Conservation (phyloP, 257 asterid genomes). For the Anisodus tanguticus region DNA sequence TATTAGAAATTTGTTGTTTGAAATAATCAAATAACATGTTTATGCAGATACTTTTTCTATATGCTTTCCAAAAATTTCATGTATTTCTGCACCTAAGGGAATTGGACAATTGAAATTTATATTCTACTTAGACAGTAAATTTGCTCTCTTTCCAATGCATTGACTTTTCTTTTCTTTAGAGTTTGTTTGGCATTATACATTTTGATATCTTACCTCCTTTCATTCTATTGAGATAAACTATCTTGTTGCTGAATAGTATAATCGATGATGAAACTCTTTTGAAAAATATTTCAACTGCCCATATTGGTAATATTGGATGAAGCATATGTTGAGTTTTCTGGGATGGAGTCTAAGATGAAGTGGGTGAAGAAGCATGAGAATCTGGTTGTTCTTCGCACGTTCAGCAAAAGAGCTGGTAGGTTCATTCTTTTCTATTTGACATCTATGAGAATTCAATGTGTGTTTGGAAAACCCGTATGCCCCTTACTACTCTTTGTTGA, state of each 20-base stretch:
- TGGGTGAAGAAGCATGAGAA: constrained; percentile 98
- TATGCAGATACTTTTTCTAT: not conserved
- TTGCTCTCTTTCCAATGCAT: not conserved
- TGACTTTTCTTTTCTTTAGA: not conserved
- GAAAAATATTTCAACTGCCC: constrained; percentile 74
- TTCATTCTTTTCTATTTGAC: not conserved
- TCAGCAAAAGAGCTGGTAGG: constrained; percentile 98
- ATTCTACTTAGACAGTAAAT: not conserved
- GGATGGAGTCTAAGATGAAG: constrained; percentile 82
- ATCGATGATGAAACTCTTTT: constrained; percentile 71
- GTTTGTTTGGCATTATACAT: constrained; percentile 10
- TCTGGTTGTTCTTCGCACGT: constrained; percentile 92
- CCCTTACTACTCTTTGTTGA: not conserved
- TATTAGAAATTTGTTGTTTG: not conserved
- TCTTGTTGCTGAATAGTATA: constrained; percentile 59
- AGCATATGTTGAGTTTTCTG: constrained; percentile 94
- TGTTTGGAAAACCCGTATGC: not conserved
- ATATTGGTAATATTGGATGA: constrained; percentile 92
- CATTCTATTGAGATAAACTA: constrained; percentile 7
- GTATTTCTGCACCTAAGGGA: not conserved
- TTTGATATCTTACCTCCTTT: not conserved
- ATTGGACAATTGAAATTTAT: not conserved
- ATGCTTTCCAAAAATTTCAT: not conserved
- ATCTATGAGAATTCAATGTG: not conserved
- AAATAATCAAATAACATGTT: not conserved